Conservation (phyloP, 139 green algal species). For the Dunaliella primolecta region DNA sequence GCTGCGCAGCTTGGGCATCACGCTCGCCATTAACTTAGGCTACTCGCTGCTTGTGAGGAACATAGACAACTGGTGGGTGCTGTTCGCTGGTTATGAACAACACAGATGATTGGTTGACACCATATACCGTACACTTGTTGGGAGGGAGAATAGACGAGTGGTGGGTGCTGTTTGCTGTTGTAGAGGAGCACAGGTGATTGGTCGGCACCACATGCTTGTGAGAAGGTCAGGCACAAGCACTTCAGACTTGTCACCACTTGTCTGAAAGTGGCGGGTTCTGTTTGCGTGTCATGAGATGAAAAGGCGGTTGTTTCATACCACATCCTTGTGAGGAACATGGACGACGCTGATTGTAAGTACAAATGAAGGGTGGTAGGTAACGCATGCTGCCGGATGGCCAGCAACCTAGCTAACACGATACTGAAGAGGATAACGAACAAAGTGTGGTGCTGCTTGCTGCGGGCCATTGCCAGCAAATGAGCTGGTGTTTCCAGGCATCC, state of each 20-base stretch:
- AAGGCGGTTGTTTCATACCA: no score
- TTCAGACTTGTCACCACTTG: not conserved
- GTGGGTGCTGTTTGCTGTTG: not conserved
- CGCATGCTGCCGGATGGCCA: no score
- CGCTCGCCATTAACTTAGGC: conserved; percentile 46
- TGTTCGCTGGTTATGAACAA: not conserved
- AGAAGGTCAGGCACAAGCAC: not conserved
- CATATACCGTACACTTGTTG: not conserved
- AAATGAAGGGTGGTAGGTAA: no score
- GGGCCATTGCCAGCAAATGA: no score
- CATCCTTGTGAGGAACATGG: no score
- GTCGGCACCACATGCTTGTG: not conserved
- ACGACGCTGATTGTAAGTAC: no score
- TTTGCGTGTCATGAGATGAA: no score
- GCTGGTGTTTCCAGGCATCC: no score
- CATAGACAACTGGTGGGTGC: conserved; percentile 52
- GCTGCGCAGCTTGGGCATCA: conserved; percentile 44
- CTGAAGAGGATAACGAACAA: no score
- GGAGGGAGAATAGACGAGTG: not conserved
- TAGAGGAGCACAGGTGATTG: not conserved
- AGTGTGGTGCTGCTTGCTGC: no score
- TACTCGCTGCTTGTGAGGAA: conserved; percentile 39
- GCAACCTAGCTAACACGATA: no score
- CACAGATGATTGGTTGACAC: not conserved
- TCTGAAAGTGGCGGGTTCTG: not conserved